Conservation (phyloP, 257 asterid genomes). For the Ligustrum vulgare region DNA sequence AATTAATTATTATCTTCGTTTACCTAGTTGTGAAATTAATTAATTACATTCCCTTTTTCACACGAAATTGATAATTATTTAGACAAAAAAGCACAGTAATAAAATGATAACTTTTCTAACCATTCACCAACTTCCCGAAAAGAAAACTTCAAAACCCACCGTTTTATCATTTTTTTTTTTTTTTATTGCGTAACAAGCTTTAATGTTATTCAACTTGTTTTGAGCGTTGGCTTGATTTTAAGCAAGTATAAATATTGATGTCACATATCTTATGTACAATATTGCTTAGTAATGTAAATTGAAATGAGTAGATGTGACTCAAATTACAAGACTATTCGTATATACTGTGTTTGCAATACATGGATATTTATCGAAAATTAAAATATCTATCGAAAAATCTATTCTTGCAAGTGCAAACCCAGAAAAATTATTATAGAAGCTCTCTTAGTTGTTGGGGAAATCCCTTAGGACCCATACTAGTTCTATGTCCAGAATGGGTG, state of each 20-base stretch:
- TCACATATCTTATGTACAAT: no score
- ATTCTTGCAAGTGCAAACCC: conserved; percentile 27
- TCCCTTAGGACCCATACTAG: conserved; percentile 41
- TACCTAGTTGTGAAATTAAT: background rate
- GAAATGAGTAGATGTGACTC: background rate
- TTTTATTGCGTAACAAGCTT: background rate
- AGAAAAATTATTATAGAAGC: conserved; percentile 27
- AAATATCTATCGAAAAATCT: background rate
- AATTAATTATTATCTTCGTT: background rate
- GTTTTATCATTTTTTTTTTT: background rate
- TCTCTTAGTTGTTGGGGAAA: conserved; percentile 31
- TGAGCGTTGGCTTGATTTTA: background rate
- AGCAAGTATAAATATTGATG: background rate
- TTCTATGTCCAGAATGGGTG: conserved; percentile 31
- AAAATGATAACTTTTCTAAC: conserved; percentile 25
- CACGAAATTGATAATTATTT: conserved; percentile 15
- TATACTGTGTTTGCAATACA: no score
- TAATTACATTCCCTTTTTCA: conserved; percentile 16
- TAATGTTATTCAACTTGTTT: background rate
- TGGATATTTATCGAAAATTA: no score
- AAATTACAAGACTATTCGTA: no score
- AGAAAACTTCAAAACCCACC: background rate
- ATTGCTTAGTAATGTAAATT: background rate
- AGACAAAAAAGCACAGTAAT: conserved; percentile 25
- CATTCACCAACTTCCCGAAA: conserved; percentile 25